A percentile compares a stretch with the other conserved stretches of the same genome.
These are phyloP conservation scores for Choiromyces venosus DNA, from an alignment of 495 filamentous ascomycete genomes.

Conservation along the genomic window DNA sequence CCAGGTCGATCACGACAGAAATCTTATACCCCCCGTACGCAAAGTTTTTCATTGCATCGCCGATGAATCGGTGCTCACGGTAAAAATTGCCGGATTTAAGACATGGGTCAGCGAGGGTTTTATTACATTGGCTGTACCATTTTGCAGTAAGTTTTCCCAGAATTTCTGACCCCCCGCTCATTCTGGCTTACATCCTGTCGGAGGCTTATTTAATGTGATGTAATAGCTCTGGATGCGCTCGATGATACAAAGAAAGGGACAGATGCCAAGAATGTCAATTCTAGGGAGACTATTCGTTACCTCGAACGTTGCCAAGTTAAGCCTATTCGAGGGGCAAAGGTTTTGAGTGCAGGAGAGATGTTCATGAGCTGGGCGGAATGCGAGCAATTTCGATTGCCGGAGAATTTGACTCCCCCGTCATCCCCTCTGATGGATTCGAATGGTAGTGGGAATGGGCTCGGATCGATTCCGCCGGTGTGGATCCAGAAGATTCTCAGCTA, in stretches of 20 bases:
- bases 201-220: slow-evolving; percentile 4
- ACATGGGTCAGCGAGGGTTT: slow-evolving; percentile 61
- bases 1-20: slow-evolving; percentile 37
- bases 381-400: slow-evolving; percentile 49
- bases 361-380: slow-evolving; percentile 59
- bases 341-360: slow-evolving; percentile 57
- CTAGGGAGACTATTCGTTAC: slow-evolving; percentile 59
- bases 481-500: slow-evolving; percentile 53
- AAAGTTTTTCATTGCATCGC: slow-evolving; percentile 70
- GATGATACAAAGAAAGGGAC: slow-evolving; percentile 54
- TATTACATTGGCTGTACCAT: slow-evolving; percentile 62
- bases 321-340: slow-evolving; percentile 47
- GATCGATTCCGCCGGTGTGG: slow-evolving; percentile 43
- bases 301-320: slow-evolving; percentile 59
- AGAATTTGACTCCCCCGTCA: slow-evolving; percentile 41
- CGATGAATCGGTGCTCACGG: slow-evolving; percentile 65
- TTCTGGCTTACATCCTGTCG: slow-evolving; percentile 15
- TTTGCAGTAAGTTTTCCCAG: slow-evolving; percentile 55
- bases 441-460: slow-evolving; percentile 28
- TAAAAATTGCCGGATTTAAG: slow-evolving; percentile 64
- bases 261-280: slow-evolving; percentile 55
- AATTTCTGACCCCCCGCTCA: background rate
- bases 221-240: slow-evolving; percentile 43
- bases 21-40: slow-evolving; percentile 44
- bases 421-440: slow-evolving; percentile 36